phyloP scores from a whole-genome alignment of 768 basidiomycete genomes.

The Kwoniella sp. region DNA sequence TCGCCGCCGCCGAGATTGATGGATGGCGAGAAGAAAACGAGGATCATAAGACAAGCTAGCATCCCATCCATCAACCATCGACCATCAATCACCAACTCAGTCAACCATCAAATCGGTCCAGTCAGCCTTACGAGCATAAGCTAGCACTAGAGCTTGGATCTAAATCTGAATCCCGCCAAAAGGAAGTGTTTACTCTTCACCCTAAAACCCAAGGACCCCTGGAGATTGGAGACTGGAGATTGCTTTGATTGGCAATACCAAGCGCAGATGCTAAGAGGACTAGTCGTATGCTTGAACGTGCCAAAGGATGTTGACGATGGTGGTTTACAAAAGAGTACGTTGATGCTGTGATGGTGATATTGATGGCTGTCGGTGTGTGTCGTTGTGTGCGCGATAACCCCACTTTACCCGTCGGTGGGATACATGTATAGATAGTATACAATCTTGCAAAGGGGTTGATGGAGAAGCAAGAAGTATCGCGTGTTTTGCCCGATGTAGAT shows the following conservation, averaged over 20 bases:
- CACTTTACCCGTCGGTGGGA: not conserved
- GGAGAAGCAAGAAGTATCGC: not conserved
- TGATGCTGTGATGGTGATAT: too few relatives aligned
- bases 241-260: too few relatives aligned
- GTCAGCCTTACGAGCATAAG: not conserved
- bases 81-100: not conserved
- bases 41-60: not conserved
- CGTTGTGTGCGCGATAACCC: not conserved
- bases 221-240: too few relatives aligned
- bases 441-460: not conserved
- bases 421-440: not conserved
- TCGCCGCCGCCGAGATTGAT: not conserved
- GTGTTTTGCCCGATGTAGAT: not conserved
- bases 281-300: slow-evolving; percentile 3
- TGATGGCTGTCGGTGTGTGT: not conserved
- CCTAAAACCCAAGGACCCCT: not conserved
- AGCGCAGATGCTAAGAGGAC: too few relatives aligned
- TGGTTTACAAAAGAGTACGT: too few relatives aligned
- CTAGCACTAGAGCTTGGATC: not conserved
- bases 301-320: not conserved
- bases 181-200: not conserved
- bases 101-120: not conserved
- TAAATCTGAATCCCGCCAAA: not conserved
- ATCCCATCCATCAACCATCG: too few relatives aligned
- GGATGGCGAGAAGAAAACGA: not conserved